Percentiles rank a stretch among this genome's conserved stretches.
phyloP scores from a whole-genome alignment of 148 eudicot genomes.

The Limonium bicolor region DNA sequence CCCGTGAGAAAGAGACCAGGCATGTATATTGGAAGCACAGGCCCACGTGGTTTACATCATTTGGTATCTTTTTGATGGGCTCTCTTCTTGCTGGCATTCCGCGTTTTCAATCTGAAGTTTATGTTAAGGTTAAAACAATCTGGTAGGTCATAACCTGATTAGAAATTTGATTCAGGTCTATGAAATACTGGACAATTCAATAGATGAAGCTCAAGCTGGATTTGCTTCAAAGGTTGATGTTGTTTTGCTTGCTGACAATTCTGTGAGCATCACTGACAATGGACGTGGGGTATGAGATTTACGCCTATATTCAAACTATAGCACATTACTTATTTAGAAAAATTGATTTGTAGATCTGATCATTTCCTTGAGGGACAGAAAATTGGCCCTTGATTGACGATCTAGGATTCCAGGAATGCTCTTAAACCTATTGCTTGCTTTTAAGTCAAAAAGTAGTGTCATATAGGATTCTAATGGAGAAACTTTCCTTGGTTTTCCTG shows the following conservation, averaged over 20 bases:
- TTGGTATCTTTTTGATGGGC: conserved; percentile 31
- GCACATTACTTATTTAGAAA: no score
- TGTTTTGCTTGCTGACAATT: conserved; percentile 50
- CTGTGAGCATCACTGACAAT: conserved; percentile 80
- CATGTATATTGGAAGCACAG: conserved; percentile 98
- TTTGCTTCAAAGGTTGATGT: conserved; percentile 81
- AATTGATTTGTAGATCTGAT: no score
- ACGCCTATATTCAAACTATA: neutral
- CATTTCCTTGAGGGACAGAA: no score
- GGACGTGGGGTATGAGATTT: conserved; percentile 87
- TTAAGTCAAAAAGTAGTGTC: no score
- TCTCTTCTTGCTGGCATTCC: conserved; percentile 2
- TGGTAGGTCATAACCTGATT: no score
- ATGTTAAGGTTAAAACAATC: no score
- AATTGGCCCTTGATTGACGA: no score
- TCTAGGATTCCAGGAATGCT: no score
- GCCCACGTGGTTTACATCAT: conserved; percentile 94
- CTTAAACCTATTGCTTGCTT: no score
- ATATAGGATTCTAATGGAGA: no score
- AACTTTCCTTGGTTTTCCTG: no score
- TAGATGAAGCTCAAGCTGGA: conserved; percentile 99
- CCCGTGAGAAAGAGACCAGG: conserved; percentile 97
- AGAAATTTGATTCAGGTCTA: conserved; percentile 42
- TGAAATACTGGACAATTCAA: conserved; percentile 87
- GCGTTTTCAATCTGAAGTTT: neutral